Conservation (phyloP, 306 rosid genomes). For the Acacia crassicarpa region DNA sequence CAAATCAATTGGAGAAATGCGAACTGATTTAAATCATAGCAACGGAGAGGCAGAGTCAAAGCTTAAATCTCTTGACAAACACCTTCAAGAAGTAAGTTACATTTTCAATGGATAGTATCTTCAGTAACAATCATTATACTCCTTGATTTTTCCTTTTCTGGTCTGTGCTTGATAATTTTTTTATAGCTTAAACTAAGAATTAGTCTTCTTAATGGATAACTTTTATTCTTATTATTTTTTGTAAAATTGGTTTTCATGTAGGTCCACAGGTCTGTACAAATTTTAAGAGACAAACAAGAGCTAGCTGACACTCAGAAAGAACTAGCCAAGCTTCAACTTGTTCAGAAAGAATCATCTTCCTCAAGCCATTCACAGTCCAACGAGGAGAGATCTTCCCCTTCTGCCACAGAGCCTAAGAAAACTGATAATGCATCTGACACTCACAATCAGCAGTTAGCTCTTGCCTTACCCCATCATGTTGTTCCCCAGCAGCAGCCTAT, state of each 20-base stretch:
- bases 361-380: conserved; percentile 68
- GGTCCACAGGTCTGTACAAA: conserved; percentile 98
- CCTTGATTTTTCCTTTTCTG: neutral
- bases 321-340: conserved; percentile 89
- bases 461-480: conserved; percentile 83
- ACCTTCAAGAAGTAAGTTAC: conserved; percentile 85
- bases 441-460: conserved; percentile 84
- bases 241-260: conserved; percentile 39
- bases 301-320: conserved; percentile 94
- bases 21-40: conserved; percentile 71
- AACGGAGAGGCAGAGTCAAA: conserved; percentile 77
- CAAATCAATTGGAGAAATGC: conserved; percentile 96
- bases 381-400: conserved; percentile 74
- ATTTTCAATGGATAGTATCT: conserved; percentile 4
- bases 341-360: conserved; percentile 79
- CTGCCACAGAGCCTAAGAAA: conserved; percentile 57
- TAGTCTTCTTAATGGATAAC: neutral
- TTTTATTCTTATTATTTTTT: conserved; percentile 1
- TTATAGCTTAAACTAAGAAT: neutral
- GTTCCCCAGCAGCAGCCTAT: conserved; percentile 58
- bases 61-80: conserved; percentile 88
- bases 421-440: conserved; percentile 63
- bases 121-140: neutral
- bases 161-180: neutral
- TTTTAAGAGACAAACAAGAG: conserved; percentile 95